Conservation (phyloP, 2,329 filamentous ascomycete genomes). For the Cladosporium velox region DNA sequence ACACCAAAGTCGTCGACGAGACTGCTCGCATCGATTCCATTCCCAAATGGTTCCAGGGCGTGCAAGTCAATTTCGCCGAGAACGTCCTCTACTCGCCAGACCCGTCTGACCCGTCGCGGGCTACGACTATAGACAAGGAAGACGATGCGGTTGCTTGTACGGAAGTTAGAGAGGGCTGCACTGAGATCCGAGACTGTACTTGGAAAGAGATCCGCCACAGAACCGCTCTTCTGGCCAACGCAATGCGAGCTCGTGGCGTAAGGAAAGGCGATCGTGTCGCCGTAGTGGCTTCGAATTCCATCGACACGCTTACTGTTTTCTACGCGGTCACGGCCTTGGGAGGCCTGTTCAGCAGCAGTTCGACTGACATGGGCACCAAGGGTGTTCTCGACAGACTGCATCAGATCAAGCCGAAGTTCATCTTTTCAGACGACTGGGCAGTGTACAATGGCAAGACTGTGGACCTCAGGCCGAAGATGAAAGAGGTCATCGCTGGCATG, state of each 20-base stretch:
- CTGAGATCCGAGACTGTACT: slow-evolving; percentile 55
- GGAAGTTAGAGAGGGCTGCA: slow-evolving; percentile 69
- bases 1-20: slow-evolving; percentile 64
- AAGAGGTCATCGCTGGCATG: slow-evolving; percentile 65
- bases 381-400: slow-evolving; percentile 73
- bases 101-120: slow-evolving; percentile 46
- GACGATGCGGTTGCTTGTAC: slow-evolving; percentile 70
- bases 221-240: slow-evolving; percentile 63
- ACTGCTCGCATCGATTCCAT: slow-evolving; percentile 67
- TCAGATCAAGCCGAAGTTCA: slow-evolving; percentile 73
- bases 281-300: slow-evolving; percentile 71
- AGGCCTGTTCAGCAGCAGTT: slow-evolving; percentile 72
- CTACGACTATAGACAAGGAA: slow-evolving; percentile 64
- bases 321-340: slow-evolving; percentile 71
- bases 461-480: slow-evolving; percentile 73
- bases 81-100: slow-evolving; percentile 68
- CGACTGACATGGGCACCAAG: slow-evolving; percentile 80
- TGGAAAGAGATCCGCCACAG: slow-evolving; percentile 66
- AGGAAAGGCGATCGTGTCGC: slow-evolving; percentile 72
- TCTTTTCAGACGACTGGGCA: slow-evolving; percentile 82
- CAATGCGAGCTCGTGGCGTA: slow-evolving; percentile 67
- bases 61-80: slow-evolving; percentile 75
- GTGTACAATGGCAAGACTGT: slow-evolving; percentile 77
- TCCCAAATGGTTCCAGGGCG: slow-evolving; percentile 75
- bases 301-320: slow-evolving; percentile 72